Evolutionary conservation across 257 asterid species (phyloP).

Genomic region (Fraxinus cuspidata): DNA sequence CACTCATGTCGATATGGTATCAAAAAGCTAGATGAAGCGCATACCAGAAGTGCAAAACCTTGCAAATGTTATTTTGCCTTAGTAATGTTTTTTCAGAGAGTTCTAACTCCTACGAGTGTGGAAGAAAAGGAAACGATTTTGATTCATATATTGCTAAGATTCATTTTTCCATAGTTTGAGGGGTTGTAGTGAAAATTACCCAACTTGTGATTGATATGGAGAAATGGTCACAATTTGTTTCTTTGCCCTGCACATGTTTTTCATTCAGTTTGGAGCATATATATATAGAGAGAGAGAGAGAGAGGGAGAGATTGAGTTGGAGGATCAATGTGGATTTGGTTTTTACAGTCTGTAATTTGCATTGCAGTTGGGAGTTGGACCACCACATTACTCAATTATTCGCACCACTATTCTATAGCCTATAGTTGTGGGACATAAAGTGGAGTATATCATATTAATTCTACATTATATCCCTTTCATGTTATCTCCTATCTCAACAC

Average conservation of each 20-base stretch:
- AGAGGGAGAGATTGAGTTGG: too few species aligned
- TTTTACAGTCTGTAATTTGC: background rate
- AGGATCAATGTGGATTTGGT: background rate
- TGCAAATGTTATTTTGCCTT: too few species aligned
- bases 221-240: background rate
- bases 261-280: background rate
- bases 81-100: too few species aligned
- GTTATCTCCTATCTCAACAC: background rate
- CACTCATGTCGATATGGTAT: too few species aligned
- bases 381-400: background rate
- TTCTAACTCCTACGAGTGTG: too few species aligned
- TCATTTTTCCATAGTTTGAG: background rate
- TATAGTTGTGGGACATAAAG: background rate
- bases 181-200: background rate
- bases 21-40: too few species aligned
- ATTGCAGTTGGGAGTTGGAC: background rate
- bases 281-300: too few species aligned
- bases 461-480: background rate
- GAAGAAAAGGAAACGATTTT: too few species aligned
- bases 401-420: background rate
- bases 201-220: background rate
- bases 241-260: background rate
- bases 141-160: too few species aligned
- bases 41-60: too few species aligned
- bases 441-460: background rate